Percentiles rank a stretch among this genome's conserved stretches.
Evolutionary conservation across 371 early-diverging fungal genomes (phyloP).

Genomic region (Mortierella sp.): DNA sequence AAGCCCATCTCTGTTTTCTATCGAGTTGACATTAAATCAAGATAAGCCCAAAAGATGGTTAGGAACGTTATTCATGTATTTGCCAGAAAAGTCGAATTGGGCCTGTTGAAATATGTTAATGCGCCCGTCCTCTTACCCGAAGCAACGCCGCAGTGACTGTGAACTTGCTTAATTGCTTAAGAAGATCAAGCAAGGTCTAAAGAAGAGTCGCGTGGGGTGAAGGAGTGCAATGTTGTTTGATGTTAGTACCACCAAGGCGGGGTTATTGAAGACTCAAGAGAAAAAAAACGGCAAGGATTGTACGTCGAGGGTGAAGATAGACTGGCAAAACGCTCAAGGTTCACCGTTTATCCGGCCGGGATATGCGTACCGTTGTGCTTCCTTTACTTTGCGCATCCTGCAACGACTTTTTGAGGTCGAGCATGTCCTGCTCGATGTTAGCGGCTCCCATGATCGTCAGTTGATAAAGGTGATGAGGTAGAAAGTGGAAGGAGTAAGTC

Average conservation of each 20-base stretch:
- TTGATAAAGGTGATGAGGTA: neutral
- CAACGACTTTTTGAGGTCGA: constrained; percentile 55
- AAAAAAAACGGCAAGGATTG: neutral
- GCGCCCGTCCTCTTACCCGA: constrained; percentile 21
- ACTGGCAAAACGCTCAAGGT: neutral
- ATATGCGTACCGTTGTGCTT: constrained; percentile 31
- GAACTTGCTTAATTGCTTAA: constrained; percentile 47
- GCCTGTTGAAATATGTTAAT: neutral
- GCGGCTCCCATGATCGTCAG: constrained; percentile 36
- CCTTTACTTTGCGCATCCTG: constrained; percentile 53
- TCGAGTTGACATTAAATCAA: neutral
- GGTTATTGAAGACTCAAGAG: neutral
- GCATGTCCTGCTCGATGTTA: constrained; percentile 49
- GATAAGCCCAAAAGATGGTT: neutral
- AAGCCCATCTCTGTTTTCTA: constrained; percentile 85
- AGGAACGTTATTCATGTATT: neutral
- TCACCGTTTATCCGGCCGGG: neutral
- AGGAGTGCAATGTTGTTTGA: neutral
- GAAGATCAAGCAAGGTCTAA: constrained; percentile 37
- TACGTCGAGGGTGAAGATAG: neutral
- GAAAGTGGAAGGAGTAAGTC: neutral
- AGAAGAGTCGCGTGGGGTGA: neutral
- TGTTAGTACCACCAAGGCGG: neutral
- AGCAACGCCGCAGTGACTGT: constrained; percentile 45
- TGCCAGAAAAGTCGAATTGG: neutral